Conservation (phyloP, 1,139 yeast species). For the Meyerozyma carpophila region DNA sequence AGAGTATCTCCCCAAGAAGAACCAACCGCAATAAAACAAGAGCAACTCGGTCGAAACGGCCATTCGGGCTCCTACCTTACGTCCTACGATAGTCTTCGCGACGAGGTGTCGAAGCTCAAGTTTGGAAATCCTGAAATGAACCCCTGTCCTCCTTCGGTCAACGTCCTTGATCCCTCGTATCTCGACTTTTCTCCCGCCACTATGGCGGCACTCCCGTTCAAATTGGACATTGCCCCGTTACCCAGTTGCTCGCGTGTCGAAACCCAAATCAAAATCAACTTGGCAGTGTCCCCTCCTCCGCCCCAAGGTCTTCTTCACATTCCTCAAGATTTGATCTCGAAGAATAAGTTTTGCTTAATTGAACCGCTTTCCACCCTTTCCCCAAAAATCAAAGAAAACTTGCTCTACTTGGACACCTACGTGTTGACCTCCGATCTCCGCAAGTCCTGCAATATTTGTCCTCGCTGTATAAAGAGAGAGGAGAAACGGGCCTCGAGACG, state of each 20-base stretch:
- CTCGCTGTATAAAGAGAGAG: slow-evolving; percentile 86
- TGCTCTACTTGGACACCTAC: slow-evolving; percentile 61
- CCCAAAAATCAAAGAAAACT: slow-evolving; percentile 42
- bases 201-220: slow-evolving; percentile 51
- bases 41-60: not conserved
- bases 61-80: slow-evolving; percentile 11
- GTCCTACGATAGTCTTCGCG: slow-evolving; percentile 45
- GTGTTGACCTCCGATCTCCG: slow-evolving; percentile 52
- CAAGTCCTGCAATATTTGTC: slow-evolving; percentile 70
- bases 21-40: slow-evolving; percentile 6
- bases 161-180: slow-evolving; percentile 27
- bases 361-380: slow-evolving; percentile 40
- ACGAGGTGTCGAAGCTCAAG: slow-evolving; percentile 48
- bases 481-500: slow-evolving; percentile 89
- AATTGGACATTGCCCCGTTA: slow-evolving; percentile 52
- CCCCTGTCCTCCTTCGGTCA: slow-evolving; percentile 30
- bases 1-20: not conserved
- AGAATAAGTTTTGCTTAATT: slow-evolving; percentile 70
- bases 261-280: slow-evolving; percentile 79
- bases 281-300: slow-evolving; percentile 69
- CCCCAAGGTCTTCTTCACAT: slow-evolving; percentile 65
- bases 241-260: slow-evolving; percentile 88
- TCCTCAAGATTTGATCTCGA: slow-evolving; percentile 82
- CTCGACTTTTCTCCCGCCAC: slow-evolving; percentile 33
- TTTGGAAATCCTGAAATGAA: slow-evolving; percentile 48